Conservation (phyloP, 2,329 filamentous ascomycete species). For the Seiridium cupressi region DNA sequence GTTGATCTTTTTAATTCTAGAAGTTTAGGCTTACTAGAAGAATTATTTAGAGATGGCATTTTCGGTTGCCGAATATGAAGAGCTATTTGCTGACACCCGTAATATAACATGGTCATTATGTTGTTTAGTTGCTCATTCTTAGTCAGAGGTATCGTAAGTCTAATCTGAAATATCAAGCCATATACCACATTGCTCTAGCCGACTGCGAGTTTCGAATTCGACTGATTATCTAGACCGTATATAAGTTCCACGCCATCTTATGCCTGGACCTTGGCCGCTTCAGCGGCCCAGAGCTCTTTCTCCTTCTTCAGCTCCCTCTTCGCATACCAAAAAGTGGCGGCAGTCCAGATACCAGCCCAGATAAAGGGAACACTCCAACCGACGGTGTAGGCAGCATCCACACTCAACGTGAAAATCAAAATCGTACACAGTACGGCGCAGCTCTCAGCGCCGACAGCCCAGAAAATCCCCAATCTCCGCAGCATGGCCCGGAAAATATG, state of each 20-base stretch:
- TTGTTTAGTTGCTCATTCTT: no score
- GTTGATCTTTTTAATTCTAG: no score
- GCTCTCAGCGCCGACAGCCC: slow-evolving; percentile 33
- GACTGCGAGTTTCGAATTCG: no score
- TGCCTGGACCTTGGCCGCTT: slow-evolving; percentile 12
- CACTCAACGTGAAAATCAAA: slow-evolving; percentile 10
- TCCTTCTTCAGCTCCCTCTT: slow-evolving; percentile 22
- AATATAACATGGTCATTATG: no score
- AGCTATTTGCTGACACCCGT: no score
- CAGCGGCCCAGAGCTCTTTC: slow-evolving; percentile 20
- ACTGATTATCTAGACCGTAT: no score
- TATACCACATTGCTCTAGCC: no score
- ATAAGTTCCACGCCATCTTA: not conserved
- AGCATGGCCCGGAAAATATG: slow-evolving; percentile 52
- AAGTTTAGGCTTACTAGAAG: no score
- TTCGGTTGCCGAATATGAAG: no score
- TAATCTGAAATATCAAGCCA: no score
- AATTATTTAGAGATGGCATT: no score
- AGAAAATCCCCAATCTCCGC: slow-evolving; percentile 48
- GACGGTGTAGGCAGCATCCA: slow-evolving; percentile 10
- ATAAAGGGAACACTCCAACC: slow-evolving; percentile 15
- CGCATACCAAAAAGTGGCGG: slow-evolving; percentile 23
- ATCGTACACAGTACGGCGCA: slow-evolving; percentile 14
- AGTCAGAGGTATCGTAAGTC: no score
- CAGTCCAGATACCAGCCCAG: slow-evolving; percentile 15